Evolutionary conservation across 2,329 filamentous ascomycete species (phyloP), one percentile per base, ranked within the genome.

Genomic region (Mariannaea sp.): DNA sequence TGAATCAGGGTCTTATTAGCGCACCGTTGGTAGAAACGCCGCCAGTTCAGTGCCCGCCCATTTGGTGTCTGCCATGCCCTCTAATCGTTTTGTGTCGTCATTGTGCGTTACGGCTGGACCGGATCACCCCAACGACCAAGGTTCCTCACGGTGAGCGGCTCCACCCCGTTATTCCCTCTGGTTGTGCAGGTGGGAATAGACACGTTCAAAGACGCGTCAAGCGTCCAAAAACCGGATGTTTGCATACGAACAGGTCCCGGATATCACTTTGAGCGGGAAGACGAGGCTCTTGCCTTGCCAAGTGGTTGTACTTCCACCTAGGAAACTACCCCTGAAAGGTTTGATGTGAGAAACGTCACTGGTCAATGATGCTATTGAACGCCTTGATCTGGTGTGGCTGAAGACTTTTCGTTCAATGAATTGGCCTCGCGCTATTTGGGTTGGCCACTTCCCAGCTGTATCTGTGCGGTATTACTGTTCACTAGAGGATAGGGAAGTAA

Each of bases 71-170:
- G 39, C 19, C 27, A 7, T n/a, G n/a, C n/a, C n/a, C n/a, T n/a
- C n/a, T n/a, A n/a, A n/a, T n/a, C n/a, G n/a, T n/a, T n/a, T 29
- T 59, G 59, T 65, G 62, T 65, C 62, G 62, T 65, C 62, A 65
- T 65, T 64, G 48, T 62, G 59, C 59, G 57, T 65, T 39, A 35
- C 38, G 33, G 45, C 42, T 53, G 54, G 50, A 27, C 40, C 44
- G 50, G 30, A 36, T 41, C 53, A 43, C 49, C 36, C 50, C 53
- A 46, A 48, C 39, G 55, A 56, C 52, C 39, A 20, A n/a, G n/a
- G n/a, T n/a, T n/a, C 32, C 55, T 54, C 58, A 53, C 52, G 46
- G 56, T 58, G 56, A 53, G 49, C 29, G 14, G 46, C 57, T 54
- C 56, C 53, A 49, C 56, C 45, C 19, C 40, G 32, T 13, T 53